Evolutionary conservation across 208 protist species (phyloP).

Genomic region (Herpetomonas muscarum): DNA sequence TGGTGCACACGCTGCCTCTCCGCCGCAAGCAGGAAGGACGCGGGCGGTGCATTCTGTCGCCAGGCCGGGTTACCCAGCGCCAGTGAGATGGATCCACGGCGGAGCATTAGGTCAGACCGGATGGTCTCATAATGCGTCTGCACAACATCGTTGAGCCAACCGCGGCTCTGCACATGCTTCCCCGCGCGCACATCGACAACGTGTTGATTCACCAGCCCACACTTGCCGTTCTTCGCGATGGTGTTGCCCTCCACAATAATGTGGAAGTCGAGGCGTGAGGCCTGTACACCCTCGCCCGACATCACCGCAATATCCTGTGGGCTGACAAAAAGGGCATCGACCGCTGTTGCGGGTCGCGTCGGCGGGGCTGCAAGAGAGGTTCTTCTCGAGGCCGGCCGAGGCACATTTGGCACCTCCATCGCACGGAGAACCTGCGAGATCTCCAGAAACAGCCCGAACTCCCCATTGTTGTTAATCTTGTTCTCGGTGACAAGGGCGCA

Average conservation of each 20-base stretch:
- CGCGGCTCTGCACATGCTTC: constrained; percentile 18
- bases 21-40: constrained; percentile 31
- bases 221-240: constrained; percentile 36
- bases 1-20: constrained; percentile 27
- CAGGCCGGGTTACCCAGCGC: no score
- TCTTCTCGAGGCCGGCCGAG: no score
- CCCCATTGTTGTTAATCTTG: constrained; percentile 24
- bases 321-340: no score
- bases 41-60: constrained; percentile 11
- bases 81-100: neutral
- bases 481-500: constrained; percentile 36
- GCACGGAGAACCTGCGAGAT: constrained; percentile 34
- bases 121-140: constrained; percentile 35
- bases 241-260: constrained; percentile 57
- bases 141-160: constrained; percentile 29
- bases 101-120: constrained; percentile 32
- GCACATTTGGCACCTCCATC: neutral
- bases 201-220: constrained; percentile 66
- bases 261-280: constrained; percentile 17
- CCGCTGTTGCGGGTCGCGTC: no score
- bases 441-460: constrained; percentile 37
- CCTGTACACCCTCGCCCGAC: neutral
- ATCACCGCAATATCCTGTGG: constrained; percentile 9
- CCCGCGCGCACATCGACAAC: constrained; percentile 52
- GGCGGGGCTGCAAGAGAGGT: no score